phyloP scores from a whole-genome alignment of 495 filamentous ascomycete species.

The Aspergillus nidulans region DNA sequence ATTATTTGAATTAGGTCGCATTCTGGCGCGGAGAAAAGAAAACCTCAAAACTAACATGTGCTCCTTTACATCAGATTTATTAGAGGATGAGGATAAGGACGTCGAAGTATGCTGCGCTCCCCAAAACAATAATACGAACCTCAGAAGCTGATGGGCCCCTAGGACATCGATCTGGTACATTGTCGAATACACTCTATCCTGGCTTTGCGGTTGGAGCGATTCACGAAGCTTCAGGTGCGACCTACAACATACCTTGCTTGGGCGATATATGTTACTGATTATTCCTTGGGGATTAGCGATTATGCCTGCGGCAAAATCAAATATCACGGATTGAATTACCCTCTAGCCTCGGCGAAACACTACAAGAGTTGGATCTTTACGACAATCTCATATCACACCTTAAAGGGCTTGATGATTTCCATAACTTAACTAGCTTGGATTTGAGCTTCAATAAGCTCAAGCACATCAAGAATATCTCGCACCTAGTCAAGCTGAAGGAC shows the following conservation, averaged over 20 bases:
- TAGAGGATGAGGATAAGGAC: constrained; percentile 60
- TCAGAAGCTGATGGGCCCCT: background rate
- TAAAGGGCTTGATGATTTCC: constrained; percentile 73
- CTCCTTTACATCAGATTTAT: constrained; percentile 47
- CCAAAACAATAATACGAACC: background rate
- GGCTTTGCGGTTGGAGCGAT: constrained; percentile 74
- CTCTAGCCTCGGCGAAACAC: constrained; percentile 51
- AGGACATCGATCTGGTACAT: constrained; percentile 90
- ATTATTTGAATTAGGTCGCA: background rate
- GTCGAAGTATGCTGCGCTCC: constrained; percentile 40
- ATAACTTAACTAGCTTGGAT: constrained; percentile 73
- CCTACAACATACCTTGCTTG: background rate
- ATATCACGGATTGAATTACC: constrained; percentile 75
- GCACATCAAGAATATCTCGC: constrained; percentile 86
- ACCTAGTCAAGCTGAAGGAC: constrained; percentile 74
- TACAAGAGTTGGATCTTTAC: constrained; percentile 90
- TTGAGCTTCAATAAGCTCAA: constrained; percentile 99
- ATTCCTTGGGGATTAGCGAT: constrained; percentile 41
- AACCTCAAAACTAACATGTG: background rate
- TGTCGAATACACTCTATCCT: constrained; percentile 76
- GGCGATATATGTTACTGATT: too few relatives aligned
- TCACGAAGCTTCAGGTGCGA: constrained; percentile 63
- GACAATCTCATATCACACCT: constrained; percentile 94
- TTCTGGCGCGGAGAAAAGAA: background rate
- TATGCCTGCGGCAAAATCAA: constrained; percentile 93